Conservation (phyloP, 306 rosid genomes). For the Quercus alba region DNA sequence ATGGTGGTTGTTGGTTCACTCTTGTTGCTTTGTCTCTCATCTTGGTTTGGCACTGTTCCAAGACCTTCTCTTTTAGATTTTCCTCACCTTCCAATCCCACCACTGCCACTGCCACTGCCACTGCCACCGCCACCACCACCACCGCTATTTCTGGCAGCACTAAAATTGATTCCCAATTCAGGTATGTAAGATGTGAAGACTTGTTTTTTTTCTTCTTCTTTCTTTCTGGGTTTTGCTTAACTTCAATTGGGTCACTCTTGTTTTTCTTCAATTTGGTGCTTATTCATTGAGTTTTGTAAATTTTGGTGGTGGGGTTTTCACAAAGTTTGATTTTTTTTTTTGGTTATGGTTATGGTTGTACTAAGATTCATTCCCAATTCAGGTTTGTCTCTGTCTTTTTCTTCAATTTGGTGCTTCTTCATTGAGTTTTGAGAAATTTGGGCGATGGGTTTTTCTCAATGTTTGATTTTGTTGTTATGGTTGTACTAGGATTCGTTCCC, state of each 20-base stretch:
- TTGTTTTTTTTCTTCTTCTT: not conserved
- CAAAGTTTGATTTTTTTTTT: too few relatives aligned
- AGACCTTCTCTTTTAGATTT: constrained; percentile 20
- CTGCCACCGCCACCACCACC: too few relatives aligned
- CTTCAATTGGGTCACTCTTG: not conserved
- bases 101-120: not conserved
- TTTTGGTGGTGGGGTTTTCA: too few relatives aligned
- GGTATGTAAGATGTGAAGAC: not conserved
- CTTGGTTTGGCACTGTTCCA: constrained; percentile 36
- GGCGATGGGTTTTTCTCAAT: not conserved
- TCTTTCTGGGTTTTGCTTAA: not conserved
- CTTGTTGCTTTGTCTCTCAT: constrained; percentile 37
- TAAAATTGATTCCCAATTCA: not conserved
- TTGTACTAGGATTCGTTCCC: constrained; percentile 1
- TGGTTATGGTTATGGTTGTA: too few relatives aligned
- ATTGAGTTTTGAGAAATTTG: not conserved
- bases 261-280: not conserved
- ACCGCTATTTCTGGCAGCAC: not conserved
- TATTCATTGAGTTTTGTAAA: not conserved
- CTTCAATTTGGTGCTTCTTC: too few relatives aligned
- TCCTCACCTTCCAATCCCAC: constrained; percentile 26
- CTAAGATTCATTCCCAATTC: too few relatives aligned
- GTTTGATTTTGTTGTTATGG: too few relatives aligned
- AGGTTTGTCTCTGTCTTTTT: too few relatives aligned
- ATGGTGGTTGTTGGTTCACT: constrained; percentile 59